Base-by-base conservation (phyloP, 257 asterid genomes). In the Coffea canephora region DNA sequence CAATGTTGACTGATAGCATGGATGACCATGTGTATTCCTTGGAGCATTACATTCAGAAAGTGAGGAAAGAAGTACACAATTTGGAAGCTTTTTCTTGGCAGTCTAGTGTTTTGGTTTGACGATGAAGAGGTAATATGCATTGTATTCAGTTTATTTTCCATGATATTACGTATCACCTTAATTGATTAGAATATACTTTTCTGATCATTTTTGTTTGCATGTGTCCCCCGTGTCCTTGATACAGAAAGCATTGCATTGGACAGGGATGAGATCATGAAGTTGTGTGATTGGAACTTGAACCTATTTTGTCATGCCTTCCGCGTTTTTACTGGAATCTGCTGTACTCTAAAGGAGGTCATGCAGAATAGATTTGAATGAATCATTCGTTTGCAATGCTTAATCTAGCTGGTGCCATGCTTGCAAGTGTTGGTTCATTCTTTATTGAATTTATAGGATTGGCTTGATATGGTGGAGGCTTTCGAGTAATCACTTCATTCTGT, bases 61-160 rank as follows among this genome's bases (percentile, higher is more conserved):
- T 90, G 41, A 83, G 87, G 77, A 88, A 84, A 27, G 90, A 91
- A 82, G 54, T 82, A 83, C 90, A 75, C 66, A 74, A 83, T 78
- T 91, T 95, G 45, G 96, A 88, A 74, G 90, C 84, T 64, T 90
- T 91, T 87, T 93, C 90, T 46, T 95, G 97, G 99, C 87, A 82
- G 84, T 91, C 86, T 12, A 89, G 88, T 83, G 85, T 91, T 19
- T 83, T 94, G 86, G 83, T 87, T 62, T 89, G 86, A 91, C 34
- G 52, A 34, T 31, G 21, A 55, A 46, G 50, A 78, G 83, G 72
- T 76, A 74, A 69, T 23, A 66, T 5, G 54, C n/a, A 31, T 16
- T 48, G 50, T 46, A 3, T 74, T 50, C 46, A 16, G 25, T 65
- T 3, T 52, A 13, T 36, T 27, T 71, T 65, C 21, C n/a, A 9